These are phyloP conservation scores for Neofusicoccum ribis DNA, from an alignment of 2,329 filamentous ascomycete species.

Conservation along the genomic window DNA sequence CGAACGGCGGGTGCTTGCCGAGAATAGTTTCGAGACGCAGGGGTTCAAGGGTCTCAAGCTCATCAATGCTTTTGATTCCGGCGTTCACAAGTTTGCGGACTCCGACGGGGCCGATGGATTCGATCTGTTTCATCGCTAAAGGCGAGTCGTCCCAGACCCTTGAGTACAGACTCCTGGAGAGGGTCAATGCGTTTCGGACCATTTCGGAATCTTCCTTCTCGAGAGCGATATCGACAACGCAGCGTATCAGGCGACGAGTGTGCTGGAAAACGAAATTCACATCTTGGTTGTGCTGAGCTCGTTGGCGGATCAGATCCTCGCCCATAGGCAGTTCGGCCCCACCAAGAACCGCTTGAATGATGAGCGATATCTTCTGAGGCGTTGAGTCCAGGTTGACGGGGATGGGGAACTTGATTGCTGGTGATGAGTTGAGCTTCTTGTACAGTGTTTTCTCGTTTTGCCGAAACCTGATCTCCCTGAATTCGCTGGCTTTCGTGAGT, in stretches of 20 bases:
- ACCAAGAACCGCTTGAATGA: slow-evolving; percentile 75
- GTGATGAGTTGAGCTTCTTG: slow-evolving; percentile 69
- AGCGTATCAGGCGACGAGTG: slow-evolving; percentile 69
- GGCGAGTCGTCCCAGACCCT: slow-evolving; percentile 80
- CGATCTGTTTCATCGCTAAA: slow-evolving; percentile 79
- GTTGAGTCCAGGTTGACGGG: slow-evolving; percentile 65
- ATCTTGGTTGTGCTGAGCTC: slow-evolving; percentile 62
- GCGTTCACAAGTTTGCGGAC: slow-evolving; percentile 71
- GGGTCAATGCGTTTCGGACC: slow-evolving; percentile 69
- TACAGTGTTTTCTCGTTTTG: slow-evolving; percentile 68
- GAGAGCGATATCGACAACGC: slow-evolving; percentile 73
- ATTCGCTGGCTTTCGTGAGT: slow-evolving; percentile 69
- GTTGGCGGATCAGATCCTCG: slow-evolving; percentile 57
- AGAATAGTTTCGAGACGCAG: slow-evolving; percentile 75
- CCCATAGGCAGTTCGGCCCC: slow-evolving; percentile 53
- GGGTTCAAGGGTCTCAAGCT: slow-evolving; percentile 66
- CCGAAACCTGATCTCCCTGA: slow-evolving; percentile 70
- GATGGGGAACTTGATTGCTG: slow-evolving; percentile 69
- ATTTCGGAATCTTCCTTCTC: slow-evolving; percentile 64
- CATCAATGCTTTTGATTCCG: slow-evolving; percentile 70
- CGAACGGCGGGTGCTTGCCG: slow-evolving; percentile 80
- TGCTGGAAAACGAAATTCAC: slow-evolving; percentile 66
- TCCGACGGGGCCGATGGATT: slow-evolving; percentile 72
- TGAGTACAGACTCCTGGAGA: slow-evolving; percentile 74
- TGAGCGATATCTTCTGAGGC: slow-evolving; percentile 73